These are phyloP conservation scores for Trichoderma atrobrunneum DNA, from an alignment of 2,329 filamentous ascomycete species.

Conservation along the genomic window DNA sequence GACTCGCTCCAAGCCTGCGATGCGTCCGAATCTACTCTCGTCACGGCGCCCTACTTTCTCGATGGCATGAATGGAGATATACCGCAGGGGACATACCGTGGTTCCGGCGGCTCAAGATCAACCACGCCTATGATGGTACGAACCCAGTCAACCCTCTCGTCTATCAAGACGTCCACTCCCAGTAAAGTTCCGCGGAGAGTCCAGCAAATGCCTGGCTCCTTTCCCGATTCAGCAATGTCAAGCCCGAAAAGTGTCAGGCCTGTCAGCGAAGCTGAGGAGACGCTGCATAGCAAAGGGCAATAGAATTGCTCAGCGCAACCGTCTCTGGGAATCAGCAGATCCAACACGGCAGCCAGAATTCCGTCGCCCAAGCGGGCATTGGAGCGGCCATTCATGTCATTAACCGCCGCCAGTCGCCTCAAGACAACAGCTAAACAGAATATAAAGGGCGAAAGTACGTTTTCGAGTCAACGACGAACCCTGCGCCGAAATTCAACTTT, in stretches of 20 bases:
- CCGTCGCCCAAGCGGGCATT: slow-evolving; percentile 35
- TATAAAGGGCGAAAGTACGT: slow-evolving; percentile 50
- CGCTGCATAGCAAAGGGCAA: slow-evolving; percentile 27
- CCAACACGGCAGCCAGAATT: slow-evolving; percentile 25
- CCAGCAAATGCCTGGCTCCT: slow-evolving; percentile 28
- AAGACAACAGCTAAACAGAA: slow-evolving; percentile 49
- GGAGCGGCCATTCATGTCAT: slow-evolving; percentile 39
- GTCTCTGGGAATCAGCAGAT: slow-evolving; percentile 21
- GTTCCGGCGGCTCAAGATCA: slow-evolving; percentile 60
- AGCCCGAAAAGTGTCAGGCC: slow-evolving; percentile 47
- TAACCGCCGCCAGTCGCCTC: slow-evolving; percentile 44
- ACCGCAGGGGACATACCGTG: slow-evolving; percentile 49
- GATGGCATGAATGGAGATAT: slow-evolving; percentile 73
- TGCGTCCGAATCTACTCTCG: slow-evolving; percentile 74
- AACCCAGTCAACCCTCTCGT: slow-evolving; percentile 37
- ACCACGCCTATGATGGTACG: slow-evolving; percentile 68
- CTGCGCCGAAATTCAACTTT: slow-evolving; percentile 52
- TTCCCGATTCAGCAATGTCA: slow-evolving; percentile 29
- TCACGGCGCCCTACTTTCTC: slow-evolving; percentile 71
- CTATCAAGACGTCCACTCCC: slow-evolving; percentile 27
- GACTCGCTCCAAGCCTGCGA: slow-evolving; percentile 75
- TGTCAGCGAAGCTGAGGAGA: slow-evolving; percentile 34
- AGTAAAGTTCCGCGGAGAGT: neutral
- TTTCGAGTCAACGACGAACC: slow-evolving; percentile 57
- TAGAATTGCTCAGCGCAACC: slow-evolving; percentile 30